phyloP scores from a whole-genome alignment of 2,329 filamentous ascomycete species.

The Zymoseptoria passerinii region DNA sequence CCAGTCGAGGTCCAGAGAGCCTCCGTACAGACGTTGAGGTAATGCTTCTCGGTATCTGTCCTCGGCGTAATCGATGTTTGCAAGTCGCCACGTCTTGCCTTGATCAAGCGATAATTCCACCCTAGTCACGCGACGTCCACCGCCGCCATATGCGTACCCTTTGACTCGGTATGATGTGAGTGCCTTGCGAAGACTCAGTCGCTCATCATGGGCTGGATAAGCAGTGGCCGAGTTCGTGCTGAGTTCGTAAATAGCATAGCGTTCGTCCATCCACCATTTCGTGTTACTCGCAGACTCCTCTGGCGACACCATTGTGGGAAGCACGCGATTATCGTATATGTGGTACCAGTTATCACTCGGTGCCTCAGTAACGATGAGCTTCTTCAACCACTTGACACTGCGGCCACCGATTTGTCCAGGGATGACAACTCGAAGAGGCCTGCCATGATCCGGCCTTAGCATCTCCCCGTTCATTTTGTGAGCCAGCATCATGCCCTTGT shows the following conservation, averaged over 20 bases:
- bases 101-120: constrained; percentile 78
- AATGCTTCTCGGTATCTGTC: constrained; percentile 65
- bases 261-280: constrained; percentile 77
- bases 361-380: constrained; percentile 64
- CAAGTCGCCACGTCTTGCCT: constrained; percentile 70
- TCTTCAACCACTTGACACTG: constrained; percentile 88
- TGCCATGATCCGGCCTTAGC: constrained; percentile 75
- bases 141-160: constrained; percentile 84
- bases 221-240: constrained; percentile 78
- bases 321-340: constrained; percentile 83
- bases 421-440: constrained; percentile 72
- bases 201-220: constrained; percentile 71
- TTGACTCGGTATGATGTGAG: constrained; percentile 54
- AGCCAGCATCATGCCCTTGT: constrained; percentile 76
- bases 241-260: constrained; percentile 88
- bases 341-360: constrained; percentile 95
- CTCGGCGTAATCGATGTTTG: constrained; percentile 73
- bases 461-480: constrained; percentile 84
- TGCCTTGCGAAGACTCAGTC: constrained; percentile 43
- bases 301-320: constrained; percentile 78
- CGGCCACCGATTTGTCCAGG: constrained; percentile 87
- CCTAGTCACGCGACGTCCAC: constrained; percentile 72
- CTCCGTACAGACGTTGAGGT: constrained; percentile 63
- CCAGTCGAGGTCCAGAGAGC: constrained; percentile 71
- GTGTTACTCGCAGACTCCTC: constrained; percentile 67